A percentile compares a stretch with the other conserved stretches of the same genome.
Conservation (phyloP, 23 red algal genomes). For the Gracilaria gracilis region DNA sequence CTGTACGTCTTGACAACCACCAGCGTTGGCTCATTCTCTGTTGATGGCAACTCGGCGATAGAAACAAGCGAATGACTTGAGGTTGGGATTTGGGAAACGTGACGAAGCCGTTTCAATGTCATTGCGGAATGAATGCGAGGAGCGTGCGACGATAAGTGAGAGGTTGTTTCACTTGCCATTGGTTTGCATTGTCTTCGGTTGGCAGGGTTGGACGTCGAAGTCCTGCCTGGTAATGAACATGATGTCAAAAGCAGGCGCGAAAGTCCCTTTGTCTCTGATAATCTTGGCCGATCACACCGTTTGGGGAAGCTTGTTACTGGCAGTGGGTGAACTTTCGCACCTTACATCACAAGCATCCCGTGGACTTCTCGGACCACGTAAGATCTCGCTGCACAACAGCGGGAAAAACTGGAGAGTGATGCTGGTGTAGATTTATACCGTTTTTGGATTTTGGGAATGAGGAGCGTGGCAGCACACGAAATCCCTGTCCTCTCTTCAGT, state of each 20-base stretch:
- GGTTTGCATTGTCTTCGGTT: not conserved
- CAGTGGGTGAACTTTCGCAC: too few species aligned
- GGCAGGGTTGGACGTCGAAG: not conserved
- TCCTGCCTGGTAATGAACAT: not conserved
- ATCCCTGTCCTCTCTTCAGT: not conserved
- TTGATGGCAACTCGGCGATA: slow-evolving; percentile 31
- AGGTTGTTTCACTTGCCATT: not conserved
- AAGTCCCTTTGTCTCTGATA: too few species aligned
- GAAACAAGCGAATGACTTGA: slow-evolving; percentile 36
- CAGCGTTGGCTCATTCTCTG: slow-evolving; percentile 5
- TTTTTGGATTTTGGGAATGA: too few species aligned
- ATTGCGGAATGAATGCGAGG: not conserved
- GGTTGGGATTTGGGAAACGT: slow-evolving; percentile 22
- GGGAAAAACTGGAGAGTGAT: too few species aligned
- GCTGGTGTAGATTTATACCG: not conserved
- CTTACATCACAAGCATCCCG: too few species aligned
- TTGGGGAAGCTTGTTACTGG: too few species aligned
- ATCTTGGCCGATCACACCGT: too few species aligned
- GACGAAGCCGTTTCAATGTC: slow-evolving; percentile 26
- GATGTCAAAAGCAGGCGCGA: too few species aligned
- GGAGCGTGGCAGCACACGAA: not conserved
- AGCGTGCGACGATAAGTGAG: not conserved
- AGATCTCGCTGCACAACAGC: too few species aligned
- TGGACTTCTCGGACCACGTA: too few species aligned
- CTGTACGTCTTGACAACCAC: slow-evolving; percentile 67